phyloP scores from a whole-genome alignment of 208 protist genomes.

The Leishmania major region DNA sequence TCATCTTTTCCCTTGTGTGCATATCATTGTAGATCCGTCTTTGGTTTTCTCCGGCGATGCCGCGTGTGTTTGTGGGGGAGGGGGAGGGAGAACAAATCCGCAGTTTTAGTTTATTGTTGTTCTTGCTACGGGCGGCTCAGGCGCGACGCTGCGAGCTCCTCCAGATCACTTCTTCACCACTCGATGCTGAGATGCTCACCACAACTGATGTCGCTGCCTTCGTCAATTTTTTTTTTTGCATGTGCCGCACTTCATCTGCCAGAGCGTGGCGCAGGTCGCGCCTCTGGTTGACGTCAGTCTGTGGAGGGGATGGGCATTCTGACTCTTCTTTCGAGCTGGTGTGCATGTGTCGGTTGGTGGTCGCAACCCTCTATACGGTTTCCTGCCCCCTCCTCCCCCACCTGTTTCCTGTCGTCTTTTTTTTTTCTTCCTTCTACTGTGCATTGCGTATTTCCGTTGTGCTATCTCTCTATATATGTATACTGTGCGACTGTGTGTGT shows the following conservation, averaged over 20 bases:
- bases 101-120: background rate
- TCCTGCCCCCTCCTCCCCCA: background rate
- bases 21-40: background rate
- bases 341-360: background rate
- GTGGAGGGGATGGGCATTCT: slow-evolving; percentile 5
- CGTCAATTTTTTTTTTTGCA: background rate
- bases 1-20: background rate
- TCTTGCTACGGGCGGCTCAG: background rate
- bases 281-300: background rate
- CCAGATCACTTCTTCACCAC: background rate
- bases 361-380: background rate
- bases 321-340: slow-evolving; percentile 1
- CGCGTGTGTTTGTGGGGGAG: background rate
- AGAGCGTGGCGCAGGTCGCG: background rate
- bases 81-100: background rate
- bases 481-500: background rate
- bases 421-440: background rate
- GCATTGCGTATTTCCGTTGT: background rate
- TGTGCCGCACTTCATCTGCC: slow-evolving; percentile 5
- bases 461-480: background rate
- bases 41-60: background rate
- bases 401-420: background rate
- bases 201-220: slow-evolving; percentile 7
- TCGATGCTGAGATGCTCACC: background rate
- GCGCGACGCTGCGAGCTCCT: background rate